phyloP scores from a whole-genome alignment of 179 eudicot genomes.

The Patellifolia procumbens region DNA sequence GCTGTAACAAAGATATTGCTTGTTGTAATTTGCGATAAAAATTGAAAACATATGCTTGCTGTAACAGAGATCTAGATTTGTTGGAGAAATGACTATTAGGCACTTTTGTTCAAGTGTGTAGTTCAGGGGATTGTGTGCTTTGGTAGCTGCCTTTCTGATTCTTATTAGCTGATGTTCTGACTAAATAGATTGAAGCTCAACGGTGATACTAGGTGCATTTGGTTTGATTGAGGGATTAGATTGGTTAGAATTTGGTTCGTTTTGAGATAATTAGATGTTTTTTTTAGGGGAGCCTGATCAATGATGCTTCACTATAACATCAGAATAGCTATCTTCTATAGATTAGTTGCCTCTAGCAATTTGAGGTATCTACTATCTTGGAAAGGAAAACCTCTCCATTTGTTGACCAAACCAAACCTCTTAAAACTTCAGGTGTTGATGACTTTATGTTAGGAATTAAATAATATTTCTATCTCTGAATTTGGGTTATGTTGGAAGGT shows the following conservation, averaged over 20 bases:
- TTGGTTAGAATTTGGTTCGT: neutral
- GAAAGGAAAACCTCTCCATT: too few relatives aligned
- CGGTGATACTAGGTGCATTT: neutral
- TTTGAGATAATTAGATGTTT: neutral
- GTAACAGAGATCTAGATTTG: neutral
- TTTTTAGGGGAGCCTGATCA: neutral
- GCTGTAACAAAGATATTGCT: too few relatives aligned
- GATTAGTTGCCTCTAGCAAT: neutral
- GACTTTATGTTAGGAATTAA: neutral
- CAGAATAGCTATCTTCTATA: neutral
- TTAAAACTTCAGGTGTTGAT: neutral
- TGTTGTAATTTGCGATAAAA: neutral
- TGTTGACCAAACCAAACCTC: neutral
- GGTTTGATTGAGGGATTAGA: neutral
- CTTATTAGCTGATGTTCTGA: neutral
- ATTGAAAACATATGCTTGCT: neutral
- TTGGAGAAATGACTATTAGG: neutral
- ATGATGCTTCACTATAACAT: neutral
- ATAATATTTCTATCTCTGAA: neutral
- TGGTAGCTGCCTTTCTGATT: neutral
- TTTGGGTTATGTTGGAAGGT: neutral
- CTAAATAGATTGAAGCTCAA: neutral
- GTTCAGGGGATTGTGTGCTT: neutral
- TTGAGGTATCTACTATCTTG: neutral
- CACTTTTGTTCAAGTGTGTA: neutral